Evolutionary conservation across 1,284 basidiomycete genomes (phyloP).

Genomic region (Cystobasidium pallidum): DNA sequence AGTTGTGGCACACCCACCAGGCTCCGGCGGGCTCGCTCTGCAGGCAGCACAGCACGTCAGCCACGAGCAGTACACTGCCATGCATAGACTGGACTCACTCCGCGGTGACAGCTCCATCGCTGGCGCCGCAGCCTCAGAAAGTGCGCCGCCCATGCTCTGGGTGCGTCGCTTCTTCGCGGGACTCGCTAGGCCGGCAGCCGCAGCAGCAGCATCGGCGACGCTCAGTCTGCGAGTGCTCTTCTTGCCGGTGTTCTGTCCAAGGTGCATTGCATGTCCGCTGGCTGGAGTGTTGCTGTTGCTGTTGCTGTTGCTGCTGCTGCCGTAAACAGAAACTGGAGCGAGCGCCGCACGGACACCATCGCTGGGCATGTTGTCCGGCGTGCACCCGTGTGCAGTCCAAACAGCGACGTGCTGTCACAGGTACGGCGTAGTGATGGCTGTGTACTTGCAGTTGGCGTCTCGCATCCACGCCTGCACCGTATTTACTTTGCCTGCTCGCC

Average conservation of each 20-base stretch:
- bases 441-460: no score
- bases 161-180: conserved; percentile 33
- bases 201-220: background rate
- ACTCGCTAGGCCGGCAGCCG: background rate
- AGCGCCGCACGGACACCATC: conserved; percentile 23
- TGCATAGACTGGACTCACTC: conserved; percentile 21
- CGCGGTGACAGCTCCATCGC: conserved; percentile 38
- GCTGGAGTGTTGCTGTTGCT: no score
- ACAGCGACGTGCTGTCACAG: no score
- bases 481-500: no score
- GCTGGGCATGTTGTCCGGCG: conserved; percentile 6
- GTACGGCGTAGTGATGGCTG: no score
- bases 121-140: conserved; percentile 11
- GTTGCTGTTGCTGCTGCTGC: conserved; percentile 11
- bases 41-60: background rate
- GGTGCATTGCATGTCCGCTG: conserved; percentile 1
- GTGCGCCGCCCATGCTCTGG: conserved; percentile 40
- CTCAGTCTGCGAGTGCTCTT: conserved; percentile 22
- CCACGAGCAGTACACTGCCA: background rate
- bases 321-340: conserved; percentile 33
- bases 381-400: no score
- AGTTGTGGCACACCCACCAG: conserved; percentile 26
- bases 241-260: conserved; percentile 5
- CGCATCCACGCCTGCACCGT: no score
- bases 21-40: conserved; percentile 39